A percentile compares a stretch with the other conserved stretches of the same genome.
phyloP scores from a whole-genome alignment of 2,329 filamentous ascomycete species.

The Onygenales sp. region DNA sequence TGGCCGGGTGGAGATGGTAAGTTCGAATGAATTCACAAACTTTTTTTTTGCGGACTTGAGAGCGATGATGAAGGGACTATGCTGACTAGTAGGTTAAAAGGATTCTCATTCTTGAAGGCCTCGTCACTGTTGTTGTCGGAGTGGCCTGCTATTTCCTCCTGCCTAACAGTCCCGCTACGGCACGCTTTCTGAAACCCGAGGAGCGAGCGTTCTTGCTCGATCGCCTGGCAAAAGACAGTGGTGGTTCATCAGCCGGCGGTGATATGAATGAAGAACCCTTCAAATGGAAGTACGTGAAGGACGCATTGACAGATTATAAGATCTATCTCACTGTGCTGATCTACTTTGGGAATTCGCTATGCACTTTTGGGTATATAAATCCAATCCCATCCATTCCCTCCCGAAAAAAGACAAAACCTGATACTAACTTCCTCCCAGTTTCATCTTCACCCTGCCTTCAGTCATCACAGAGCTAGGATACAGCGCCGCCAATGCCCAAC shows the following conservation, averaged over 20 bases:
- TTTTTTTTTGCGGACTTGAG: no score
- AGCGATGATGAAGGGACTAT: no score
- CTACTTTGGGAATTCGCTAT: neutral
- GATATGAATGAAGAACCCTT: conserved; percentile 15
- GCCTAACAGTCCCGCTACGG: conserved; percentile 52
- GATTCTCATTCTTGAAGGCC: conserved; percentile 40
- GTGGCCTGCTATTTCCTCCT: conserved; percentile 49
- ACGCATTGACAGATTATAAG: conserved; percentile 38
- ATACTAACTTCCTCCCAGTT: conserved; percentile 2
- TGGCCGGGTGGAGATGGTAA: conserved; percentile 36
- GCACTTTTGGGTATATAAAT: no score
- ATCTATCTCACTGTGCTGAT: conserved; percentile 23
- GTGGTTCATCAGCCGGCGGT: neutral
- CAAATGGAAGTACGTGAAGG: conserved; percentile 36
- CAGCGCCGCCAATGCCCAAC: conserved; percentile 17
- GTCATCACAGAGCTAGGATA: conserved; percentile 19
- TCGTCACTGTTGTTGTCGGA: conserved; percentile 41
- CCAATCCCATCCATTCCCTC: no score
- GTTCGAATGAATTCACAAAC: no score
- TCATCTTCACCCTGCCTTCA: conserved; percentile 12
- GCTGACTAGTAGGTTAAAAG: no score
- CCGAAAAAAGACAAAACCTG: no score
- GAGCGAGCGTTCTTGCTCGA: neutral
- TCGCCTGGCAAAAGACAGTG: neutral
- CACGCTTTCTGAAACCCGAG: conserved; percentile 6